A percentile compares a stretch with the other conserved stretches of the same genome.
Conservation (phyloP, 176 grass and related monocot species). For the Oryza rufipogon region DNA sequence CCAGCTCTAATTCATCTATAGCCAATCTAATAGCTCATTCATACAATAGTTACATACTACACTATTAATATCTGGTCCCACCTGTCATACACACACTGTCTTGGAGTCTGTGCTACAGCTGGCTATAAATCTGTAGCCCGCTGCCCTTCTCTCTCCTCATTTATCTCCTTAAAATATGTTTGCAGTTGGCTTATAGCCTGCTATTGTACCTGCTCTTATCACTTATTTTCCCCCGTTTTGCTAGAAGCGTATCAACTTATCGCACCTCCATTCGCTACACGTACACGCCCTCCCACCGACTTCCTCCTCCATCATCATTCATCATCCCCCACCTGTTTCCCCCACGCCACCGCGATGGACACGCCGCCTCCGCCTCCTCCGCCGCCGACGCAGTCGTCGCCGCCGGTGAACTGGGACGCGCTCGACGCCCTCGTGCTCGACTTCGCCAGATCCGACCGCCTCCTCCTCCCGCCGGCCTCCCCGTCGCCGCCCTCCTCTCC, state of each 20-base stretch:
- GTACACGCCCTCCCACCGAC: slow-evolving; percentile 30
- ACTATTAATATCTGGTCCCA: no score
- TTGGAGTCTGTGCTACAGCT: no score
- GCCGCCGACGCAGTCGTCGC: background rate
- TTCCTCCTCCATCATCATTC: background rate
- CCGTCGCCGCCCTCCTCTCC: slow-evolving; percentile 55
- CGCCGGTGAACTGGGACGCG: slow-evolving; percentile 72
- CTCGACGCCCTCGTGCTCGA: slow-evolving; percentile 69
- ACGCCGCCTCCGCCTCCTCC: background rate
- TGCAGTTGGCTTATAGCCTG: no score
- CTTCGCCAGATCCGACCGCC: slow-evolving; percentile 75
- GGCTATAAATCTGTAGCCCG: no score
- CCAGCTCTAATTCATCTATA: no score
- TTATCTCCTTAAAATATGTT: no score
- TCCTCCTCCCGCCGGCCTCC: slow-evolving; percentile 37
- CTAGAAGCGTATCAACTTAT: background rate
- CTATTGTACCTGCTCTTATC: no score
- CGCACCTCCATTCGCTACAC: slow-evolving; percentile 25
- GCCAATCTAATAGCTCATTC: no score
- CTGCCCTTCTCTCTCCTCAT: no score
- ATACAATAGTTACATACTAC: no score
- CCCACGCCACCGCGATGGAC: slow-evolving; percentile 44
- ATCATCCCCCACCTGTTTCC: background rate
- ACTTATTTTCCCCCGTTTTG: no score
- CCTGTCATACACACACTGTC: no score